Percentiles rank a stretch among this genome's conserved stretches.
Evolutionary conservation across 441 rosid species (phyloP).

Genomic region (Mallotus repandus): DNA sequence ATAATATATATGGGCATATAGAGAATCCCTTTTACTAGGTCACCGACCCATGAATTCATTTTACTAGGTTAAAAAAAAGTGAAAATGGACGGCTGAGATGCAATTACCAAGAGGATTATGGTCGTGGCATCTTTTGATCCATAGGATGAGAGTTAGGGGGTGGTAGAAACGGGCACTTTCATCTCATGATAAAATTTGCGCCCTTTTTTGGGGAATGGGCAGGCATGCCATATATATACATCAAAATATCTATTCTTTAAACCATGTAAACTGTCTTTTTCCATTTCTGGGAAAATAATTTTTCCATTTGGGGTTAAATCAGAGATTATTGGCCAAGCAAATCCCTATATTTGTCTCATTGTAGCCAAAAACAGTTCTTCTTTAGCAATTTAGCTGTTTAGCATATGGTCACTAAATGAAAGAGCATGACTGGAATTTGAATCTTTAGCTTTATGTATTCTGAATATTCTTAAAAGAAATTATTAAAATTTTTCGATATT

Average conservation of each 20-base stretch:
- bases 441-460: too few species aligned
- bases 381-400: too few species aligned
- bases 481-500: too few species aligned
- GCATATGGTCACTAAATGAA: too few species aligned
- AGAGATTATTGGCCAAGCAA: not conserved
- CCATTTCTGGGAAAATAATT: not conserved
- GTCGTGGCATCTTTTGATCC: not conserved
- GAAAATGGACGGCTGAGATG: not conserved
- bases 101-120: not conserved
- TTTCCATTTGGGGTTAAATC: not conserved
- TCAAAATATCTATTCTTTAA: constrained; percentile 15
- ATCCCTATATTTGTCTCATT: too few species aligned
- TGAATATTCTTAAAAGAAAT: too few species aligned
- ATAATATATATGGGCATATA: too few species aligned
- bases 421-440: too few species aligned
- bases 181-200: not conserved
- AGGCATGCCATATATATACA: not conserved
- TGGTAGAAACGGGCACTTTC: constrained; percentile 7
- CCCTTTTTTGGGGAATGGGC: constrained; percentile 14
- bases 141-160: constrained; percentile 9
- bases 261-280: constrained; percentile 13
- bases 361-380: not conserved
- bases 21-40: too few species aligned
- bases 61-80: not conserved
- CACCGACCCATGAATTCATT: not conserved